phyloP scores from a whole-genome alignment of 2,329 filamentous ascomycete species.

The Dissoconium aciculare region DNA sequence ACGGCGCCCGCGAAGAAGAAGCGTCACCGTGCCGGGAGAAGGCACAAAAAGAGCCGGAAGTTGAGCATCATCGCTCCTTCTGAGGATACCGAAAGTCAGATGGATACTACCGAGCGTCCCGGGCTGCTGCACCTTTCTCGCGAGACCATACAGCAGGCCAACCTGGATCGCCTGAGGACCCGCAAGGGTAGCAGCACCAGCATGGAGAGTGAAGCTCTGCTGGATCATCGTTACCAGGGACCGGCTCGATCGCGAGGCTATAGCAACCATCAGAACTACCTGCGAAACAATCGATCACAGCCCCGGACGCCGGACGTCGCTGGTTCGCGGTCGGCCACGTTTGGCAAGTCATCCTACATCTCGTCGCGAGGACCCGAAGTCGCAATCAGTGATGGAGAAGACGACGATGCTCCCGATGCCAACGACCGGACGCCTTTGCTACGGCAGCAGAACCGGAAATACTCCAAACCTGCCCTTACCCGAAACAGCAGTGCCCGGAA shows the following conservation, averaged over 20 bases:
- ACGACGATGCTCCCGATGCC: conserved; percentile 29
- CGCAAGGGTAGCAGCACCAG: conserved; percentile 58
- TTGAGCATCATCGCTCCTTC: conserved; percentile 62
- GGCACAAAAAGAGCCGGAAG: conserved; percentile 48
- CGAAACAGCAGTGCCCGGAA: conserved; percentile 18
- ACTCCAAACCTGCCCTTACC: conserved; percentile 18
- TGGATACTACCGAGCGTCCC: conserved; percentile 28
- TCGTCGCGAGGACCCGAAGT: conserved; percentile 5
- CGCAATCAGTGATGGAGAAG: conserved; percentile 34
- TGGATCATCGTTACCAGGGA: conserved; percentile 58
- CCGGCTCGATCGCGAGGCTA: conserved; percentile 28
- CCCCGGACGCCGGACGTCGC: conserved; percentile 11
- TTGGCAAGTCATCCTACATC: too few relatives aligned
- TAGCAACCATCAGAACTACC: conserved; percentile 27
- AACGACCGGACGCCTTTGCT: conserved; percentile 44
- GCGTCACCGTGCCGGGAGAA: conserved; percentile 37
- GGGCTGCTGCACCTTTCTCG: conserved; percentile 27
- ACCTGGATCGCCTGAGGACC: conserved; percentile 45
- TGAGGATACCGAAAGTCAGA: conserved; percentile 41
- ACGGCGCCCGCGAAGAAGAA: conserved; percentile 11
- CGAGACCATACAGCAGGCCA: conserved; percentile 26
- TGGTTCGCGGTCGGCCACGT: conserved; percentile 1
- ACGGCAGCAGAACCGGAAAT: conserved; percentile 19
- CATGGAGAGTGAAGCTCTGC: conserved; percentile 70
- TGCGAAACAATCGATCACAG: conserved; percentile 10